Evolutionary conservation across 352 stramenopile genomes (phyloP).

Genomic region (Globisporangium yorkense): DNA sequence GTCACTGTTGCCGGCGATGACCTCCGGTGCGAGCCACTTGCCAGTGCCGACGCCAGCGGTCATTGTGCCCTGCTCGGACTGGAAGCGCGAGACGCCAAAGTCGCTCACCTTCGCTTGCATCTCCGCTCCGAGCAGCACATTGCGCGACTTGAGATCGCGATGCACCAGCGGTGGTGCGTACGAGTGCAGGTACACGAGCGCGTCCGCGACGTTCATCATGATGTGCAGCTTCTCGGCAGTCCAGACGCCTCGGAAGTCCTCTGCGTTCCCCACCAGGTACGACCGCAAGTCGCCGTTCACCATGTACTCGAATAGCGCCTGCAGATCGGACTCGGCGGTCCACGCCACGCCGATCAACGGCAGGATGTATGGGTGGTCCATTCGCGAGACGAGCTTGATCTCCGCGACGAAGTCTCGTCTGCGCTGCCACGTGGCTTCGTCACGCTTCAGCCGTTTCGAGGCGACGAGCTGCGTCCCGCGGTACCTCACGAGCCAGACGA

Average conservation of each 20-base stretch:
- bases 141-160: slow-evolving; percentile 34
- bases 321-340: slow-evolving; percentile 45
- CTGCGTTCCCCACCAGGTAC: slow-evolving; percentile 22
- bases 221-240: slow-evolving; percentile 32
- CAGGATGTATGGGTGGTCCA: slow-evolving; percentile 65
- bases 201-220: slow-evolving; percentile 25
- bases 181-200: slow-evolving; percentile 44
- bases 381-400: slow-evolving; percentile 55
- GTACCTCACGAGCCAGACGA: slow-evolving; percentile 48
- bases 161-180: slow-evolving; percentile 31
- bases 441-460: slow-evolving; percentile 43
- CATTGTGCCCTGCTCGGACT: slow-evolving; percentile 26
- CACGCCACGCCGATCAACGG: slow-evolving; percentile 59
- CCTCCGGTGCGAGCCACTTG: slow-evolving; percentile 26
- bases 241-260: slow-evolving; percentile 13
- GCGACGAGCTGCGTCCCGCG: slow-evolving; percentile 28
- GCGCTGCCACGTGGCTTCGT: slow-evolving; percentile 33
- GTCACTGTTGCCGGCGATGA: slow-evolving; percentile 23
- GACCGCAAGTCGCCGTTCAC: slow-evolving; percentile 42
- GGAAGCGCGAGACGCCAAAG: slow-evolving; percentile 29
- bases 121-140: slow-evolving; percentile 25
- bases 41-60: slow-evolving; percentile 22
- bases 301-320: slow-evolving; percentile 70
- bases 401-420: slow-evolving; percentile 52
- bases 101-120: slow-evolving; percentile 31